phyloP scores from a whole-genome alignment of 192 early-diverging fungal genomes.

The Mortierella antarctica region DNA sequence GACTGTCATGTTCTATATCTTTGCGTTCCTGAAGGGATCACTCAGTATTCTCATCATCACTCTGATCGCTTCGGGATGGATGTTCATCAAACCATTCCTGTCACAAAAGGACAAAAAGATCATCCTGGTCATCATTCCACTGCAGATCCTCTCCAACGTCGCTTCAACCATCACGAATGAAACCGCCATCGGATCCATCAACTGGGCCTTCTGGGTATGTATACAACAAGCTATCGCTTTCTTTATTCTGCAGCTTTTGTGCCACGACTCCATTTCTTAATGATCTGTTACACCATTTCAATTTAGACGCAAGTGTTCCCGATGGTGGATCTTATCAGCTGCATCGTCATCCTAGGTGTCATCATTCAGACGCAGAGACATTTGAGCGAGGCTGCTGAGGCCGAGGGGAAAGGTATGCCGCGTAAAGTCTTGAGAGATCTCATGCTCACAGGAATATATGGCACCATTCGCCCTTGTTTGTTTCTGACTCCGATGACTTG shows the following conservation, averaged over 20 bases:
- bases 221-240: neutral
- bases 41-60: conserved; percentile 65
- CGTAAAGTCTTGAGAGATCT: neutral
- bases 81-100: conserved; percentile 69
- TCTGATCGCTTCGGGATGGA: conserved; percentile 66
- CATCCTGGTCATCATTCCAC: conserved; percentile 62
- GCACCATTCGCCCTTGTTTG: neutral
- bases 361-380: conserved; percentile 66
- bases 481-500: neutral
- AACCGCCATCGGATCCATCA: conserved; percentile 61
- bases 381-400: conserved; percentile 54
- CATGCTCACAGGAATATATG: neutral
- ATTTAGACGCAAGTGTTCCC: conserved; percentile 53
- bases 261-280: neutral
- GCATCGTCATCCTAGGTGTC: conserved; percentile 60
- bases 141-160: conserved; percentile 64
- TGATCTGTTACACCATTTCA: neutral
- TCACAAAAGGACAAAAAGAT: conserved; percentile 63
- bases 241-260: neutral
- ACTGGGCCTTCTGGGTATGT: conserved; percentile 66
- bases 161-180: conserved; percentile 59
- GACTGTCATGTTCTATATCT: conserved; percentile 66
- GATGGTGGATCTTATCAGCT: conserved; percentile 59
- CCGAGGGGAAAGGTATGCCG: conserved; percentile 63
- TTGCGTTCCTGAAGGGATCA: conserved; percentile 63